phyloP scores from a whole-genome alignment of 768 basidiomycete genomes.

The Tylopilus rubrobrunneus region DNA sequence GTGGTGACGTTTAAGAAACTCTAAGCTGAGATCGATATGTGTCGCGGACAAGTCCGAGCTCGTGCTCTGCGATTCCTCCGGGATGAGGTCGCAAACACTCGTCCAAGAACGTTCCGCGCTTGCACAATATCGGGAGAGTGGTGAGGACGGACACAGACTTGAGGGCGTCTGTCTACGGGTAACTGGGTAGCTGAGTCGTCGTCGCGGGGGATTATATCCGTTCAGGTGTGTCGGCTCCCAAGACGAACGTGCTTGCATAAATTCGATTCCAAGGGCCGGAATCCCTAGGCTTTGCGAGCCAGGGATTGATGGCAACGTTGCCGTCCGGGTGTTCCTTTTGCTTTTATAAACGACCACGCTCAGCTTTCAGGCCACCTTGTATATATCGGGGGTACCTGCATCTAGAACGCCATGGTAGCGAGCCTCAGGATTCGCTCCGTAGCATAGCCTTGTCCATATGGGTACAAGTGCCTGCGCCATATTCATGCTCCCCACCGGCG shows the following conservation, averaged over 20 bases:
- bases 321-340: slow-evolving; percentile 12
- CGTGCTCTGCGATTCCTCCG: slow-evolving; percentile 24
- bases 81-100: slow-evolving; percentile 31
- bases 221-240: slow-evolving; percentile 16
- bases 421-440: slow-evolving; percentile 22
- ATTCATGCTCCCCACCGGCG: slow-evolving; percentile 1
- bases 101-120: background rate
- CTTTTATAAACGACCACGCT: slow-evolving; percentile 29
- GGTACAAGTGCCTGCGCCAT: slow-evolving; percentile 6
- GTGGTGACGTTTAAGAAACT: slow-evolving; percentile 63
- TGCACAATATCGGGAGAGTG: slow-evolving; percentile 16
- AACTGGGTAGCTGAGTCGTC: slow-evolving; percentile 17
- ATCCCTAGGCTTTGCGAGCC: slow-evolving; percentile 6
- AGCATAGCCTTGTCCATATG: slow-evolving; percentile 11
- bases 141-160: slow-evolving; percentile 14
- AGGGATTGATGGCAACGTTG: slow-evolving; percentile 10
- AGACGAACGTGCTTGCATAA: slow-evolving; percentile 36
- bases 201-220: slow-evolving; percentile 19
- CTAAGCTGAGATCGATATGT: slow-evolving; percentile 33
- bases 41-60: slow-evolving; percentile 34
- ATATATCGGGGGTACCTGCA: slow-evolving; percentile 27
- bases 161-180: slow-evolving; percentile 4
- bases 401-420: slow-evolving; percentile 11
- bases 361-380: slow-evolving; percentile 20
- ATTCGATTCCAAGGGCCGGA: slow-evolving; percentile 11